These are phyloP conservation scores for Fusarium subtropicale DNA, from an alignment of 2,329 filamentous ascomycete genomes.

Conservation along the genomic window DNA sequence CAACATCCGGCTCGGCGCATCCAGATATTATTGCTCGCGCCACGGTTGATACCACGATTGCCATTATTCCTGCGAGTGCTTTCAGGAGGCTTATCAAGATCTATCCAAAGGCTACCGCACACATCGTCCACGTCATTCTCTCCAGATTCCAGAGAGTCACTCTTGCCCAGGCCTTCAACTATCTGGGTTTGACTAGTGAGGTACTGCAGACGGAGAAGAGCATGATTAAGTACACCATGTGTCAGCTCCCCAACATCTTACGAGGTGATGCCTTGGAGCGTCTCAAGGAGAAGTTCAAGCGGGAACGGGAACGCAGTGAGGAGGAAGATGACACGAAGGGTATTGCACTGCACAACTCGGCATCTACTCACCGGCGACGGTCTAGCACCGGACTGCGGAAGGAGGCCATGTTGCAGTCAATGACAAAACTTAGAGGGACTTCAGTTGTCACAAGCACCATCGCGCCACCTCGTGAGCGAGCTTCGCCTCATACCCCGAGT, in stretches of 20 bases:
- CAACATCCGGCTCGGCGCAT: conserved; percentile 80
- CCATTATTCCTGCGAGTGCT: conserved; percentile 96
- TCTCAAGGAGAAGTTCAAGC: conserved; percentile 91
- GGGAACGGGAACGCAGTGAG: conserved; percentile 84
- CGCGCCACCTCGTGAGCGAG: conserved; percentile 56
- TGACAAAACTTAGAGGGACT: conserved; percentile 59
- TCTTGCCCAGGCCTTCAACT: conserved; percentile 92
- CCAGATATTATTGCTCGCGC: conserved; percentile 97
- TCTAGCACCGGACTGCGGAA: conserved; percentile 82
- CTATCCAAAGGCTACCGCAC: conserved; percentile 95
- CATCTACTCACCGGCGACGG: conserved; percentile 72
- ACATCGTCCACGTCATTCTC: conserved; percentile 97
- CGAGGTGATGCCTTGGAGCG: conserved; percentile 84
- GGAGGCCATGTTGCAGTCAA: conserved; percentile 80
- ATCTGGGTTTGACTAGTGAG: conserved; percentile 90
- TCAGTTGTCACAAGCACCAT: conserved; percentile 58
- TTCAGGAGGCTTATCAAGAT: conserved; percentile 92
- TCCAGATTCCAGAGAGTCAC: conserved; percentile 95
- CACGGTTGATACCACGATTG: conserved; percentile 96
- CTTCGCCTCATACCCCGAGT: conserved; percentile 64
- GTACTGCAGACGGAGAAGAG: conserved; percentile 92
- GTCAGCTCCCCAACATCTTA: conserved; percentile 90
- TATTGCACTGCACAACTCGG: conserved; percentile 90
- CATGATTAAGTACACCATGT: conserved; percentile 92
- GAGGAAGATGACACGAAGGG: conserved; percentile 85